phyloP scores from a whole-genome alignment of 2,329 filamentous ascomycete genomes.

The Penicillium psychrosexuale region DNA sequence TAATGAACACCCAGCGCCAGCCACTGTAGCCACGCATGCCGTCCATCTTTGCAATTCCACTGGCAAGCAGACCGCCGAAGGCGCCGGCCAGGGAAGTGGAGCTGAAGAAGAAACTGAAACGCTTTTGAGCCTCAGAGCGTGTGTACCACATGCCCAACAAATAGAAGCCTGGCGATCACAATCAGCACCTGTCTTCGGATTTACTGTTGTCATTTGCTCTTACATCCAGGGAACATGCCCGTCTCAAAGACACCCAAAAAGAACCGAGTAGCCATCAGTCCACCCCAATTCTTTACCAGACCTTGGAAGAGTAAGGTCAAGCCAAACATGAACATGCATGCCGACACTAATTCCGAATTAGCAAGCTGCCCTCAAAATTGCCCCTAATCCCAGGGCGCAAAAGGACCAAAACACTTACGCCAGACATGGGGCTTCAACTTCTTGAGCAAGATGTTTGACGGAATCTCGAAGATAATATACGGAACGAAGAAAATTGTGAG shows the following conservation, averaged over 20 bases:
- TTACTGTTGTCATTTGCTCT: conserved; percentile 28
- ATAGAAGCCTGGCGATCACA: conserved; percentile 46
- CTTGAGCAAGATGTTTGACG: conserved; percentile 71
- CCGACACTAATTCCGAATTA: conserved; percentile 49
- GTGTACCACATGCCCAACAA: conserved; percentile 81
- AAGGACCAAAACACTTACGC: conserved; percentile 43
- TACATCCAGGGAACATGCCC: conserved; percentile 67
- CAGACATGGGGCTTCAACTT: conserved; percentile 64
- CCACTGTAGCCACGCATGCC: conserved; percentile 56
- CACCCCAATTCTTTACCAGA: conserved; percentile 71
- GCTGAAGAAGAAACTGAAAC: conserved; percentile 92
- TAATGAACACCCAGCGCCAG: conserved; percentile 56
- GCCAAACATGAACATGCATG: conserved; percentile 83
- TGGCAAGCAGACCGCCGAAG: conserved; percentile 61
- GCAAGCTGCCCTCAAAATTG: neutral
- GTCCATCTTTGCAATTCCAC: conserved; percentile 58
- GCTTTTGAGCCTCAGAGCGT: conserved; percentile 80
- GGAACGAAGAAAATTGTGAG: conserved; percentile 80
- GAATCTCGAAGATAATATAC: conserved; percentile 65
- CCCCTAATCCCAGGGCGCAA: neutral
- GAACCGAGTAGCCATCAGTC: conserved; percentile 76
- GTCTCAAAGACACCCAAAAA: conserved; percentile 77
- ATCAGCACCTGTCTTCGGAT: neutral
- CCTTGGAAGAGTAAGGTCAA: conserved; percentile 73
- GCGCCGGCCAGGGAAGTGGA: conserved; percentile 62